Percentiles rank a stretch among this genome's conserved stretches.
These are phyloP conservation scores for Arctium minus DNA, from an alignment of 129 eudicot species.

Conservation along the genomic window DNA sequence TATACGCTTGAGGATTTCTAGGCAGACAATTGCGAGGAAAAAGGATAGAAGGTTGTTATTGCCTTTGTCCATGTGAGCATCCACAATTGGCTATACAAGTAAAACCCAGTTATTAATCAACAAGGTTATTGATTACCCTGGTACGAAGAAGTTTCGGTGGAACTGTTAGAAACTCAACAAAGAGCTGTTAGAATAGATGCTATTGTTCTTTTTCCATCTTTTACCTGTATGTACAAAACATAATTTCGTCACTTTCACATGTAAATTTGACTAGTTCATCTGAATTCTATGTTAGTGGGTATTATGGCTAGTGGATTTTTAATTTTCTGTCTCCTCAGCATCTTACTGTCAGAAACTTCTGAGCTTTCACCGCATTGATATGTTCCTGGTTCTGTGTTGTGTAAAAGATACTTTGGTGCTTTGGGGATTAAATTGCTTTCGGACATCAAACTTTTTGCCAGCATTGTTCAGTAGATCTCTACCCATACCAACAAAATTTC, in stretches of 20 bases:
- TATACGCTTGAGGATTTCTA: slow-evolving; percentile 49
- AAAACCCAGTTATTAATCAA: slow-evolving; percentile 4
- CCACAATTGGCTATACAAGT: slow-evolving; percentile 11
- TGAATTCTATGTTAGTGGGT: neutral
- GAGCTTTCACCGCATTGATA: neutral
- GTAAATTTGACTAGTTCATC: slow-evolving; percentile 21
- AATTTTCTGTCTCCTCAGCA: neutral
- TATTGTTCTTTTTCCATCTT: slow-evolving; percentile 8
- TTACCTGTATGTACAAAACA: slow-evolving; percentile 28
- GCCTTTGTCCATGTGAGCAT: slow-evolving; percentile 66
- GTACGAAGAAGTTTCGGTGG: slow-evolving; percentile 4
- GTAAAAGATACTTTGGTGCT: neutral
- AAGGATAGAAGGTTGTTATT: slow-evolving; percentile 54
- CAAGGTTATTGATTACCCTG: slow-evolving; percentile 15
- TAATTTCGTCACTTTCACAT: slow-evolving; percentile 24
- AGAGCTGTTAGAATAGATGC: slow-evolving; percentile 31
- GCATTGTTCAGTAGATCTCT: neutral
- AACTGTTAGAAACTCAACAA: slow-evolving; percentile 20
- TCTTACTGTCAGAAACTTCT: neutral
- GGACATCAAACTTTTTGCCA: neutral
- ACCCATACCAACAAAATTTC: too few relatives aligned
- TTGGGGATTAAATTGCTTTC: neutral
- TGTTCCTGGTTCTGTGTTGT: neutral
- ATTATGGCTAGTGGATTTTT: slow-evolving; percentile 5
- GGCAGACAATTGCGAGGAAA: slow-evolving; percentile 62